phyloP scores from a whole-genome alignment of 1,139 yeast species.

The Pichia norvegensis region DNA sequence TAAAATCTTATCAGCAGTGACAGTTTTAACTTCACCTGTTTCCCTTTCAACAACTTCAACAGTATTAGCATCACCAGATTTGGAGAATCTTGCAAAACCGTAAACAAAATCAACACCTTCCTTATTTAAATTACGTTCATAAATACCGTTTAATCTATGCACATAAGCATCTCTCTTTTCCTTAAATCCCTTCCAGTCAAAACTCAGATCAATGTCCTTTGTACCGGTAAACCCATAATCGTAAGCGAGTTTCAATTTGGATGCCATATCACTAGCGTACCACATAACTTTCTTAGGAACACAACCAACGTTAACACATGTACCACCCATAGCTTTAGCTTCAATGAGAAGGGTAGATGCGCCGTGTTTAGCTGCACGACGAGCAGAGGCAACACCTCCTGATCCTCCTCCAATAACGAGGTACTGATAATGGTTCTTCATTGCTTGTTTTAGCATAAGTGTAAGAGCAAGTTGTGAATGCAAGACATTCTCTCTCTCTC shows the following conservation, averaged over 20 bases:
- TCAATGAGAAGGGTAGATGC: slow-evolving; percentile 81
- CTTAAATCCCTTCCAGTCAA: slow-evolving; percentile 77
- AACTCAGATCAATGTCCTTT: slow-evolving; percentile 29
- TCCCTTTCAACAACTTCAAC: slow-evolving; percentile 69
- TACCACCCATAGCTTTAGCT: slow-evolving; percentile 82
- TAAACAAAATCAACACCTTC: slow-evolving; percentile 84
- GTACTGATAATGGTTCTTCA: slow-evolving; percentile 63
- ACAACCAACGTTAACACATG: slow-evolving; percentile 99
- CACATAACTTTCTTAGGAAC: slow-evolving; percentile 99
- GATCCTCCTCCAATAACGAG: slow-evolving; percentile 99
- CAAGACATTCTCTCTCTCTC: background rate
- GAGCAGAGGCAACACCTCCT: slow-evolving; percentile 96
- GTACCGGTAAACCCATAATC: slow-evolving; percentile 69
- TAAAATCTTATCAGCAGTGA: slow-evolving; percentile 73
- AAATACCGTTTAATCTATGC: slow-evolving; percentile 80
- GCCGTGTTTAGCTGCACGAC: slow-evolving; percentile 93
- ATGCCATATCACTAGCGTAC: slow-evolving; percentile 89
- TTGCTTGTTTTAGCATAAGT: slow-evolving; percentile 21
- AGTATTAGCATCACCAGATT: slow-evolving; percentile 42
- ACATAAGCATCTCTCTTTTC: slow-evolving; percentile 88
- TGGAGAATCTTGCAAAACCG: slow-evolving; percentile 79
- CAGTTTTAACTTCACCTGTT: slow-evolving; percentile 44
- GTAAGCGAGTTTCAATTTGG: slow-evolving; percentile 60
- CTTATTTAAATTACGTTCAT: slow-evolving; percentile 74
- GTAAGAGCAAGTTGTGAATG: background rate